These are phyloP conservation scores for Debaryomyces singareniensis DNA, from an alignment of 1,139 yeast species.

Conservation along the genomic window DNA sequence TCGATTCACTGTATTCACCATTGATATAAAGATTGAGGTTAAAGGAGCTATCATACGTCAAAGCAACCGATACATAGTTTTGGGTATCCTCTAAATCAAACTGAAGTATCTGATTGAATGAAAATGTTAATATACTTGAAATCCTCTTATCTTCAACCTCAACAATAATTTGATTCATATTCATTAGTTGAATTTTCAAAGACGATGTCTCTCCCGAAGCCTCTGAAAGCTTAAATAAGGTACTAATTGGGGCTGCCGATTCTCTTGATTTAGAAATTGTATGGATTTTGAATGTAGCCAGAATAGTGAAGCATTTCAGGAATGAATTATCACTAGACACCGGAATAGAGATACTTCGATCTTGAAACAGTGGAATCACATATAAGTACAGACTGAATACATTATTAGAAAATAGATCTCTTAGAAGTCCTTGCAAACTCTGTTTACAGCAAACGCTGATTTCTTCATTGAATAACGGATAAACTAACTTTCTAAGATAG, in stretches of 20 bases:
- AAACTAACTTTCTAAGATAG: conserved; percentile 14
- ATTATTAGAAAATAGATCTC: conserved; percentile 16
- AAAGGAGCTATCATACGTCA: conserved; percentile 32
- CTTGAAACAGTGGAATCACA: conserved; percentile 20
- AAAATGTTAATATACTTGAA: conserved; percentile 23
- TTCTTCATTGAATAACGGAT: conserved; percentile 11
- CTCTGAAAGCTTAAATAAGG: conserved; percentile 24
- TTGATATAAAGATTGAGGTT: conserved; percentile 34
- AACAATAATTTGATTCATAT: conserved; percentile 26
- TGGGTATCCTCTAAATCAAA: conserved; percentile 11
- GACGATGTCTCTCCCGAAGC: conserved; percentile 18
- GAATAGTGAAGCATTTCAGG: conserved; percentile 21
- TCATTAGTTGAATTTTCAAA: conserved; percentile 23
- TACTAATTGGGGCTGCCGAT: conserved; percentile 4
- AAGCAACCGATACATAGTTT: conserved; percentile 26
- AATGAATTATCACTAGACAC: conserved; percentile 11
- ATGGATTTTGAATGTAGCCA: conserved; percentile 31
- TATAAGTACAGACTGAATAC: conserved; percentile 26
- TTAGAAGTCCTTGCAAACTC: conserved; percentile 19
- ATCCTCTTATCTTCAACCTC: conserved; percentile 20
- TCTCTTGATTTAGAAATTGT: conserved; percentile 3
- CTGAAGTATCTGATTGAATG: conserved; percentile 28
- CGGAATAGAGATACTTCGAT: conserved; percentile 19
- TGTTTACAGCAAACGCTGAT: conserved; percentile 10
- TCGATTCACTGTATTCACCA: conserved; percentile 41